Base-by-base conservation (phyloP, 345 rosid genomes). In the Viola odorata region DNA sequence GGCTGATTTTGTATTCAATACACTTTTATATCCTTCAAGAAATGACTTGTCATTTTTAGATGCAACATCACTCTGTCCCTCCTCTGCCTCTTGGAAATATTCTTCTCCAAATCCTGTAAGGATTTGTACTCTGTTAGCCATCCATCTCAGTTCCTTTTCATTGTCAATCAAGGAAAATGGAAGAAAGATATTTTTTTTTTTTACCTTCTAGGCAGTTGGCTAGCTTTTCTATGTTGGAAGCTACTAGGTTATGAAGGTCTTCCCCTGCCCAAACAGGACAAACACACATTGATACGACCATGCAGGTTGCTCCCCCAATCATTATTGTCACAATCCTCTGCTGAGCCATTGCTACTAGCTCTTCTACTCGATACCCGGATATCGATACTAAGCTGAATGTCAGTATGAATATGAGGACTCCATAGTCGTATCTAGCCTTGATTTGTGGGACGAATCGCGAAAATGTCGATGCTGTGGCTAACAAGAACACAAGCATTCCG, bases 381-480 rank as follows among this genome's bases (percentile, higher is more conserved):
- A 73, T 60, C 0, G 80, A 54, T 32, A 77, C 68, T 71, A 77
- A 36, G 32, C 75, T 53, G 63, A 73, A 77, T 36, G 78, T 77
- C 53, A 77, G 45, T 63, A 73, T 70, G 23, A 74, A 77, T 38
- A 77, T 55, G 63, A 74, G 37, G 8, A 77, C 57, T 45, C 81
- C 81, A 50, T 77, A 73, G 45, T 77, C 78, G 40, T 74, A 77
- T 74, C 66, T 77, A 42, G 78, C 81, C 40, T 77, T 77, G 63
- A 77, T 50, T 23, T 7, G 47, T 6, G 81, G 81, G 45, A 77
- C 67, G 57, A 77, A 77, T 67, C 81, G 15, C 4, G 61, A 40
- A 51, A 77, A 77, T 42, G 76, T 70, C 2, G 63, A 65, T 32
- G 44, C 59, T 14, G 71, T 64, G 55, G 75, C 73, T 45, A 69